Evolutionary conservation across 768 basidiomycete genomes (phyloP).

Genomic region (Trametes villosa): DNA sequence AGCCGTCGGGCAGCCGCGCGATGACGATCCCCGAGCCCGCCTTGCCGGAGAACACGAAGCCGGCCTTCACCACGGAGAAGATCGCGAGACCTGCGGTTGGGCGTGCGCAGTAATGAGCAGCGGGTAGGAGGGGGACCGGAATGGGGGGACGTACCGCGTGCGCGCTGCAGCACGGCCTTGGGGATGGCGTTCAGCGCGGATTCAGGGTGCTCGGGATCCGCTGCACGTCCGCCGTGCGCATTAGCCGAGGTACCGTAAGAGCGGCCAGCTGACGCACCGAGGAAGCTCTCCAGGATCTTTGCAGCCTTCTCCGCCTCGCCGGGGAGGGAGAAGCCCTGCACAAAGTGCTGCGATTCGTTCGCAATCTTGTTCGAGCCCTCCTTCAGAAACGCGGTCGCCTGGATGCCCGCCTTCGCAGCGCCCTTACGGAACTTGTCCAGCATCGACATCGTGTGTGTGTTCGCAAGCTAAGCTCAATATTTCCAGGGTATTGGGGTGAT

Average conservation of each 20-base stretch:
- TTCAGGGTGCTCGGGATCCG: conserved; percentile 84
- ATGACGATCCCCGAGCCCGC: conserved; percentile 93
- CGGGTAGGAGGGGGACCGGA: conserved; percentile 1
- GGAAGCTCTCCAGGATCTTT: conserved; percentile 86
- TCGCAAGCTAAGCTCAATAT: not conserved
- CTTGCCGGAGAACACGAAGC: conserved; percentile 95
- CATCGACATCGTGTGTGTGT: conserved; percentile 49
- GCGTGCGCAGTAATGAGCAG: not conserved
- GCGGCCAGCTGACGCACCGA: conserved; percentile 54
- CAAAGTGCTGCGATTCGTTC: conserved; percentile 75
- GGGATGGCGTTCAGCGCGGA: conserved; percentile 95
- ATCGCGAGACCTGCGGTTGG: conserved; percentile 76
- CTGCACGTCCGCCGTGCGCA: conserved; percentile 41
- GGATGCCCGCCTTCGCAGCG: conserved; percentile 80
- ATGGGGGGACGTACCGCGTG: conserved; percentile 64
- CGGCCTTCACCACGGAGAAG: conserved; percentile 92
- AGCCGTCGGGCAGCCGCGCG: conserved; percentile 90
- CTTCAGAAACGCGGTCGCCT: conserved; percentile 77
- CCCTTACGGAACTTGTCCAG: conserved; percentile 81
- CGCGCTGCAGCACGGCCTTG: conserved; percentile 86
- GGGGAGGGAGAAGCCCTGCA: conserved; percentile 85
- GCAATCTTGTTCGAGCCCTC: conserved; percentile 71
- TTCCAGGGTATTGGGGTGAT: conserved; percentile 7
- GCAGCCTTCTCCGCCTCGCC: conserved; percentile 95
- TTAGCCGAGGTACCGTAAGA: conserved; percentile 4